phyloP scores from a whole-genome alignment of 176 grass and related monocot genomes.

The Avena insularis region DNA sequence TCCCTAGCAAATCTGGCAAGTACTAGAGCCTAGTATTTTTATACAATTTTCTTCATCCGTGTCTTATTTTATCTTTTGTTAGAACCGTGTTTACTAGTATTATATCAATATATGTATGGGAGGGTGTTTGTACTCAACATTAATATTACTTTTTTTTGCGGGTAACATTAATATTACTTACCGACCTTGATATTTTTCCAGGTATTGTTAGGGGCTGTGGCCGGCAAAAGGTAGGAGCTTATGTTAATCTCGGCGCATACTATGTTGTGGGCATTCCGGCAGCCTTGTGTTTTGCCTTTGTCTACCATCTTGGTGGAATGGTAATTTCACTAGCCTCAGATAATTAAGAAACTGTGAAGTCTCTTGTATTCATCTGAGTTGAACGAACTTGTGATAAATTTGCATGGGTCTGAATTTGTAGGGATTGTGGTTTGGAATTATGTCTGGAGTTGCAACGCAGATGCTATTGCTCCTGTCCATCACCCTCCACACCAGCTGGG shows the following conservation, averaged over 20 bases:
- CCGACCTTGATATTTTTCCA: neutral
- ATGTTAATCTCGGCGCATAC: slow-evolving; percentile 51
- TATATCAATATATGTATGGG: too few species aligned
- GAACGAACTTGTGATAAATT: neutral
- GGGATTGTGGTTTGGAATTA: slow-evolving; percentile 43
- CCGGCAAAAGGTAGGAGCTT: slow-evolving; percentile 55
- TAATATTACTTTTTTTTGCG: neutral
- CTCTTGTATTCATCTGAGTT: neutral
- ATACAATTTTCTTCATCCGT: too few species aligned
- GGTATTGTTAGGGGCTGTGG: slow-evolving; percentile 53
- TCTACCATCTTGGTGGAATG: slow-evolving; percentile 51
- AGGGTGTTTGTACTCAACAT: too few species aligned
- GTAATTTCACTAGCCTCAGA: slow-evolving; percentile 11
- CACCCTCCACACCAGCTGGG: slow-evolving; percentile 45
- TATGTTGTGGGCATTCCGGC: slow-evolving; percentile 46
- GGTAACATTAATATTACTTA: neutral
- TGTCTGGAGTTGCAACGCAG: slow-evolving; percentile 32
- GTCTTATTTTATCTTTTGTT: too few species aligned
- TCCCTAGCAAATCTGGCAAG: too few species aligned
- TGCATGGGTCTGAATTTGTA: neutral
- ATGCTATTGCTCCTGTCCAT: slow-evolving; percentile 44
- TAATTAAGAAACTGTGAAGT: neutral
- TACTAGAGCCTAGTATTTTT: too few species aligned
- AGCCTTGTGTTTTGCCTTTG: slow-evolving; percentile 29
- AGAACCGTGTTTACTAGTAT: too few species aligned